These are phyloP conservation scores for Torulaspora gathmanii DNA, from an alignment of 805 yeast genomes.

Conservation along the genomic window DNA sequence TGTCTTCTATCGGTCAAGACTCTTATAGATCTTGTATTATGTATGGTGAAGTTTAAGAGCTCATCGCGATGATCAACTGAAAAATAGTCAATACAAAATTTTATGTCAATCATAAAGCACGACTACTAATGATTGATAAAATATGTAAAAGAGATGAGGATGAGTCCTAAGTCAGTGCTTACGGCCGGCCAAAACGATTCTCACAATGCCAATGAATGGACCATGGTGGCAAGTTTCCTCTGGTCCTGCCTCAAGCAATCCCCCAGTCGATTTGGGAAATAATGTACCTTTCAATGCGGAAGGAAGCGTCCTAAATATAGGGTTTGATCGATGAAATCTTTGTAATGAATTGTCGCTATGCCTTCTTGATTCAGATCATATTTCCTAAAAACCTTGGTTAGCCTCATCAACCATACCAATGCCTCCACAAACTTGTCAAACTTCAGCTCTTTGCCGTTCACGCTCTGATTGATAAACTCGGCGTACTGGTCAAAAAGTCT, in stretches of 20 bases:
- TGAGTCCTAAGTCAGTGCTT: no score
- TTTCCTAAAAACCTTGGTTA: slow-evolving; percentile 73
- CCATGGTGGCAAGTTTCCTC: no score
- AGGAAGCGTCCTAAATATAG: slow-evolving; percentile 37
- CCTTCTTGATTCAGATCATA: slow-evolving; percentile 74
- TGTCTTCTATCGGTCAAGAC: neutral
- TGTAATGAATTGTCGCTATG: slow-evolving; percentile 58
- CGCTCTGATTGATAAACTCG: slow-evolving; percentile 29
- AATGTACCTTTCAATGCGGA: slow-evolving; percentile 21
- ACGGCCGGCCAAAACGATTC: no score
- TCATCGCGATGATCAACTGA: slow-evolving; percentile 12
- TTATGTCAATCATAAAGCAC: slow-evolving; percentile 3
- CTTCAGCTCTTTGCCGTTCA: slow-evolving; percentile 43
- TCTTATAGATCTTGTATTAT: neutral
- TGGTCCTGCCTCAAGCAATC: no score
- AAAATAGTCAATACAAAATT: slow-evolving; percentile 5
- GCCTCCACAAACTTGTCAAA: slow-evolving; percentile 82
- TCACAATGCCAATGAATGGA: no score
- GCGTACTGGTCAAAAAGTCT: slow-evolving; percentile 37
- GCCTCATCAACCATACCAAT: slow-evolving; percentile 66
- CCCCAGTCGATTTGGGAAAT: no score
- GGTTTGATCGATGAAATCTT: slow-evolving; percentile 57
- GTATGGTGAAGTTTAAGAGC: slow-evolving; percentile 4
- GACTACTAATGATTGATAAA: neutral
- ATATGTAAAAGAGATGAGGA: neutral